These are phyloP conservation scores for Xylaria grammica DNA, from an alignment of 495 filamentous ascomycete species.

Conservation along the genomic window DNA sequence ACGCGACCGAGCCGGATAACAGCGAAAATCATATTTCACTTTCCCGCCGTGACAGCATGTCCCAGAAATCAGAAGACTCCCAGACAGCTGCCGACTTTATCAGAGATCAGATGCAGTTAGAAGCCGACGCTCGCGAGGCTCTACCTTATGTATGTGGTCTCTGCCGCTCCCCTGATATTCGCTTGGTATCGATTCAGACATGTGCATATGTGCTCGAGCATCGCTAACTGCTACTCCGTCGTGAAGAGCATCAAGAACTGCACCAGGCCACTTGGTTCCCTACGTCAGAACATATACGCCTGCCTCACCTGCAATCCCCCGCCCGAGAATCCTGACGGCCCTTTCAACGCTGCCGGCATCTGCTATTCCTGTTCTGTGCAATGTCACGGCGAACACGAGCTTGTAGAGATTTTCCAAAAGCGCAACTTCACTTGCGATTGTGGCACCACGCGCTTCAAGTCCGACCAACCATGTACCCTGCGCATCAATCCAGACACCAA, in stretches of 20 bases:
- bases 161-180: neutral
- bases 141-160: conserved; percentile 75
- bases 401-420: conserved; percentile 96
- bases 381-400: conserved; percentile 92
- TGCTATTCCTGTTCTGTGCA: conserved; percentile 97
- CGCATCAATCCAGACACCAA: conserved; percentile 76
- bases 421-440: conserved; percentile 97
- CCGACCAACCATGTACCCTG: conserved; percentile 73
- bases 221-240: conserved; percentile 26
- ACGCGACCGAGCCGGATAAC: conserved; percentile 28
- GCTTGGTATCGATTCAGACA: no score
- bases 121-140: conserved; percentile 91
- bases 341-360: conserved; percentile 79
- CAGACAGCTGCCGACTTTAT: conserved; percentile 96
- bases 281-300: conserved; percentile 86
- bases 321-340: conserved; percentile 60
- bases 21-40: neutral
- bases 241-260: conserved; percentile 86
- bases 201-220: neutral
- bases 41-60: conserved; percentile 60
- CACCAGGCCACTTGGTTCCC: conserved; percentile 81
- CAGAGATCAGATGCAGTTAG: conserved; percentile 83
- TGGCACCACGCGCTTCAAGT: conserved; percentile 80
- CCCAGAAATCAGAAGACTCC: conserved; percentile 69
- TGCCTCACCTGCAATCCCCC: conserved; percentile 93